A percentile compares a stretch with the other conserved stretches of the same genome.
Evolutionary conservation across 257 asterid genomes (phyloP).

Genomic region (Solanum sejunctum): DNA sequence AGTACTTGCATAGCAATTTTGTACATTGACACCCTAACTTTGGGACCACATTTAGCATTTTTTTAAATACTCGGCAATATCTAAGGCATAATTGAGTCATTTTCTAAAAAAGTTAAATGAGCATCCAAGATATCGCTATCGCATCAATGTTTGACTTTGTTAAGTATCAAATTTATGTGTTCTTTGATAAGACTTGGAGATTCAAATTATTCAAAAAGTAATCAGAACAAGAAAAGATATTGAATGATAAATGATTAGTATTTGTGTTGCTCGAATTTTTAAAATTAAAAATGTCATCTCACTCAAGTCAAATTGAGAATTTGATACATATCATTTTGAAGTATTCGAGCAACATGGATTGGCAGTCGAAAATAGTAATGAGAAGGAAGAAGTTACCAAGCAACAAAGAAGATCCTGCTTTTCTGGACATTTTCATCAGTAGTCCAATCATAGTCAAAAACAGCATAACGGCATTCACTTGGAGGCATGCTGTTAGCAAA

Average conservation of each 20-base stretch:
- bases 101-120: not conserved
- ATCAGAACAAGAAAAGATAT: not conserved
- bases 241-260: not conserved
- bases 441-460: constrained; percentile 57
- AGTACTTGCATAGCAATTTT: not conserved
- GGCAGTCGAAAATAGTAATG: not conserved
- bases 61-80: not conserved
- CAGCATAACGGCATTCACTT: constrained; percentile 51
- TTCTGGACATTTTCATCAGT: constrained; percentile 56
- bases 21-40: not conserved
- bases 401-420: constrained; percentile 63
- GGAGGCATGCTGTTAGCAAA: constrained; percentile 42
- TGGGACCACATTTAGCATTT: not conserved
- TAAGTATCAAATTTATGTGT: not conserved
- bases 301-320: not conserved
- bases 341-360: not conserved
- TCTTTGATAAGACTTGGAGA: not conserved
- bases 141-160: not conserved
- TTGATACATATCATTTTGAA: not conserved
- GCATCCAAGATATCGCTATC: not conserved
- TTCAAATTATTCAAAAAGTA: not conserved
- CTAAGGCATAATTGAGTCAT: not conserved
- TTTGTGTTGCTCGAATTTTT: not conserved
- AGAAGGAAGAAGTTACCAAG: constrained; percentile 22
- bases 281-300: not conserved